Percentiles rank a stretch among this genome's conserved stretches.
Conservation (phyloP, 305 asterid species). For the Fraxinus angustifolia region DNA sequence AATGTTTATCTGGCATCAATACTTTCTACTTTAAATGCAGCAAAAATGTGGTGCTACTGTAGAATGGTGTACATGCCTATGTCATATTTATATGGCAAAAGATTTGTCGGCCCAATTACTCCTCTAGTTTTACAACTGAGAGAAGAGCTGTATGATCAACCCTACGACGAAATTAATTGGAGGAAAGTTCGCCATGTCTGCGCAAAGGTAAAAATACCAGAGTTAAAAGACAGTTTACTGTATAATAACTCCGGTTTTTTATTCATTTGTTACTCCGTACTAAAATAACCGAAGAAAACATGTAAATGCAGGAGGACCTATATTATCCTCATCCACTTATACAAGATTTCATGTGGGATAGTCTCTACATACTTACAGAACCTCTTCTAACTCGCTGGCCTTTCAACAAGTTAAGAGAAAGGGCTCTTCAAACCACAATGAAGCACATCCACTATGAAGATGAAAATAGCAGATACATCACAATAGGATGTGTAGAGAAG, state of each 20-base stretch:
- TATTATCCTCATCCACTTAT: conserved; percentile 82
- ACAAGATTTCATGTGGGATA: conserved; percentile 85
- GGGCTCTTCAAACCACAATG: conserved; percentile 76
- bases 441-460: conserved; percentile 89
- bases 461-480: conserved; percentile 78
- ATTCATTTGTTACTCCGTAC: neutral
- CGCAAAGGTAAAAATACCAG: conserved; percentile 54
- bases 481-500: conserved; percentile 81
- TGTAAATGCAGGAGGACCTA: conserved; percentile 66
- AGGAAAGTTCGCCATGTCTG: conserved; percentile 60
- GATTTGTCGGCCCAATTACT: conserved; percentile 79
- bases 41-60: conserved; percentile 86
- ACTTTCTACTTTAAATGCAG: conserved; percentile 36
- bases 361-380: conserved; percentile 60
- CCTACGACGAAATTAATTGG: conserved; percentile 68
- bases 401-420: conserved; percentile 66
- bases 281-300: neutral
- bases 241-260: neutral
- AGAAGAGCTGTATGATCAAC: conserved; percentile 64
- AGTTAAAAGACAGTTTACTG: neutral
- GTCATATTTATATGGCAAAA: conserved; percentile 84
- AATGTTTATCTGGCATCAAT: neutral
- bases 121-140: conserved; percentile 63
- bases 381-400: conserved; percentile 89
- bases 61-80: conserved; percentile 92